Evolutionary conservation across 768 basidiomycete species (phyloP).

Genomic region (Ramaria sp.): DNA sequence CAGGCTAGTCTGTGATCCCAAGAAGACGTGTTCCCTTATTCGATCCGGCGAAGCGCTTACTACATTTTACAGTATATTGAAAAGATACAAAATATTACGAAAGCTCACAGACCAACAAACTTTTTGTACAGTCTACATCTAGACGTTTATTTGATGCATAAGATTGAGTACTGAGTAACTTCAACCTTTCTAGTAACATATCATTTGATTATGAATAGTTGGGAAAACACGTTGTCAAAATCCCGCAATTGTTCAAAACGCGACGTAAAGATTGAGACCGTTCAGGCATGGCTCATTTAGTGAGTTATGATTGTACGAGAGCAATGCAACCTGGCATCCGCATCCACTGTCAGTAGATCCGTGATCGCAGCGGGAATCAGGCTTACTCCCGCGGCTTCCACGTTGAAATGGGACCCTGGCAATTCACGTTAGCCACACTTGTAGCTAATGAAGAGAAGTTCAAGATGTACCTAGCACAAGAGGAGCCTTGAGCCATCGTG

Average conservation of each 20-base stretch:
- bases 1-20: not conserved
- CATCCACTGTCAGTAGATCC: slow-evolving; percentile 6
- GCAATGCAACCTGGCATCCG: slow-evolving; percentile 49
- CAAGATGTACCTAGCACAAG: slow-evolving; percentile 41
- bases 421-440: slow-evolving; percentile 8
- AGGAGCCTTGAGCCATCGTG: slow-evolving; percentile 73
- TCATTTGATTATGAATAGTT: too few relatives aligned
- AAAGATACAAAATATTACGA: too few relatives aligned
- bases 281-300: slow-evolving; percentile 70
- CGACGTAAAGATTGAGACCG: slow-evolving; percentile 62
- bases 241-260: slow-evolving; percentile 16
- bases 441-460: not conserved
- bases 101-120: too few relatives aligned
- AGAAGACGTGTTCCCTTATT: not conserved
- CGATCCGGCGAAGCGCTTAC: too few relatives aligned
- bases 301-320: slow-evolving; percentile 77
- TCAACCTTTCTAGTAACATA: too few relatives aligned
- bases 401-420: slow-evolving; percentile 66
- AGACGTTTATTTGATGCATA: too few relatives aligned
- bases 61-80: too few relatives aligned
- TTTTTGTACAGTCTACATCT: too few relatives aligned
- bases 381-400: slow-evolving; percentile 74
- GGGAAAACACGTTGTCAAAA: too few relatives aligned
- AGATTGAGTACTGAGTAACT: too few relatives aligned
- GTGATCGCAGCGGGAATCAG: not conserved